These are phyloP conservation scores for Babesia bigemina DNA, from an alignment of 169 alveolate species.

Conservation along the genomic window DNA sequence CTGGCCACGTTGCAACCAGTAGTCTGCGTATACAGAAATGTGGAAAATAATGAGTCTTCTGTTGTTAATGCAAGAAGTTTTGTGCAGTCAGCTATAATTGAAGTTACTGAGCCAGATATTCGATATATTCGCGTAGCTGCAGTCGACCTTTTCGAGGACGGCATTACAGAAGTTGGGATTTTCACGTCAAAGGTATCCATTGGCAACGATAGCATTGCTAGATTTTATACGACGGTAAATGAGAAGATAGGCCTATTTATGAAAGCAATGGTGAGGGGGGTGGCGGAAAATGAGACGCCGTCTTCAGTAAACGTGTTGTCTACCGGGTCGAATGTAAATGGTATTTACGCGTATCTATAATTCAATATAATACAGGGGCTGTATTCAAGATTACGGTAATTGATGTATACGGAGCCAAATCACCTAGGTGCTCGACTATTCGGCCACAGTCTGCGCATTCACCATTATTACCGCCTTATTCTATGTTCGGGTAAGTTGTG, in stretches of 20 bases:
- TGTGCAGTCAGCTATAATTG: conserved; percentile 6
- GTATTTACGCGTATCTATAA: not conserved
- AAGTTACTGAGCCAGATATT: conserved; percentile 31
- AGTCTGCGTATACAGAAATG: conserved; percentile 28
- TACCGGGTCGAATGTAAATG: conserved; percentile 50
- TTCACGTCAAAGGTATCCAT: conserved; percentile 54
- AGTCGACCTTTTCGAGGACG: conserved; percentile 63
- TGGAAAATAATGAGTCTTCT: conserved; percentile 9
- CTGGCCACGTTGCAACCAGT: conserved; percentile 5
- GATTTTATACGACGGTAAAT: conserved; percentile 37
- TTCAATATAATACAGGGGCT: conserved; percentile 48
- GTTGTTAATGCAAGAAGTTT: conserved; percentile 3
- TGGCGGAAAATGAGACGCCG: conserved; percentile 30
- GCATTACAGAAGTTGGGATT: conserved; percentile 63
- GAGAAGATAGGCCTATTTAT: conserved; percentile 53
- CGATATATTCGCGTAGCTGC: conserved; percentile 54
- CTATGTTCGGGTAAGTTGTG: conserved; percentile 58
- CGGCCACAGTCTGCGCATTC: conserved; percentile 62
- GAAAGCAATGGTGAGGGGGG: conserved; percentile 60
- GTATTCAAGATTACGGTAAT: conserved; percentile 76
- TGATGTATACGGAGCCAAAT: conserved; percentile 75
- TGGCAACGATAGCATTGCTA: conserved; percentile 42
- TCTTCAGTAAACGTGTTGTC: conserved; percentile 35
- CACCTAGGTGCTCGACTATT: conserved; percentile 60
- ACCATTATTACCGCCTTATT: conserved; percentile 55